Percentiles rank a stretch among this genome's conserved stretches.
phyloP scores from a whole-genome alignment of 2,329 filamentous ascomycete genomes.

The Leptographium flavum region DNA sequence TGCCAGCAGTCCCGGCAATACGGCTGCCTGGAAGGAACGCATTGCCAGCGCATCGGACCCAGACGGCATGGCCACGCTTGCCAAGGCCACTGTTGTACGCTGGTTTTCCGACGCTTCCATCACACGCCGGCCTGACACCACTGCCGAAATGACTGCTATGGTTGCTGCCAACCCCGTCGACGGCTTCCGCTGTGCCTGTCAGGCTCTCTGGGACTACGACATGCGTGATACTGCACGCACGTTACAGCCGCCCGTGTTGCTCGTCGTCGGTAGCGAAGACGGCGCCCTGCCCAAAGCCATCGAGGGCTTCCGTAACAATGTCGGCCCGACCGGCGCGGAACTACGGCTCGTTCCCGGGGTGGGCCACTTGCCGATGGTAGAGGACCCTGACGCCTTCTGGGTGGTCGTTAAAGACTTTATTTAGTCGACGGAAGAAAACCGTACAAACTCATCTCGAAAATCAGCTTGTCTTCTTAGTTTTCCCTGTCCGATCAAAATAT shows the following conservation, averaged over 20 bases:
- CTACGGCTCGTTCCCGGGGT: conserved; percentile 54
- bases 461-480: too few species aligned
- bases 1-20: conserved; percentile 57
- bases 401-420: conserved; percentile 9
- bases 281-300: conserved; percentile 61
- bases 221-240: conserved; percentile 39
- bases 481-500: too few species aligned
- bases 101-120: conserved; percentile 58
- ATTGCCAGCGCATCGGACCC: conserved; percentile 48
- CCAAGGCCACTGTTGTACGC: conserved; percentile 54
- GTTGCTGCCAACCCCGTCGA: conserved; percentile 54
- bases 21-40: conserved; percentile 65
- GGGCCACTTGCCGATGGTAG: conserved; percentile 76
- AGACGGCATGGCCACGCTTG: conserved; percentile 47
- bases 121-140: conserved; percentile 27
- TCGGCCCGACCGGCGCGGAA: conserved; percentile 40
- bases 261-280: conserved; percentile 52
- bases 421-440: too few species aligned
- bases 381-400: conserved; percentile 42
- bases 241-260: conserved; percentile 44
- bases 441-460: too few species aligned
- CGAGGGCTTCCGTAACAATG: conserved; percentile 50
- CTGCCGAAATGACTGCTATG: conserved; percentile 50
- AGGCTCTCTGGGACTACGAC: conserved; percentile 60
- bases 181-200: conserved; percentile 54